Percentiles rank a stretch among this genome's conserved stretches.
Evolutionary conservation across 768 basidiomycete species (phyloP).

Genomic region (Trametes cubensis): DNA sequence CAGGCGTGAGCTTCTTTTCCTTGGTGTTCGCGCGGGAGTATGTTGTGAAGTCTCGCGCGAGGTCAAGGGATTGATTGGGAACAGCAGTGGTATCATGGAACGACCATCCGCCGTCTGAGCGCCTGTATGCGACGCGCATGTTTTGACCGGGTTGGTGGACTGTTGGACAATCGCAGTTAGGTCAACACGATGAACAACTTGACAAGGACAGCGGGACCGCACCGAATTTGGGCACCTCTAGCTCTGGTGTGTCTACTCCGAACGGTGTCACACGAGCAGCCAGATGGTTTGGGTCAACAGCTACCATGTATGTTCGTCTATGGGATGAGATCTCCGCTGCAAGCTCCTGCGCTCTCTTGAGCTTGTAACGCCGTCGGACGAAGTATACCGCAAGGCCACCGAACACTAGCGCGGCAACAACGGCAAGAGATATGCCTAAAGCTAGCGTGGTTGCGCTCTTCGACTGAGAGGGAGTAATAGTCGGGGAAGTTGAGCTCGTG

Average conservation of each 20-base stretch:
- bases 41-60: conserved; percentile 17
- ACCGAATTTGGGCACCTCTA: conserved; percentile 23
- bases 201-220: neutral
- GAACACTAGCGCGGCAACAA: conserved; percentile 15
- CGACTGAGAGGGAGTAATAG: conserved; percentile 3
- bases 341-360: neutral
- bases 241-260: conserved; percentile 18
- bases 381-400: conserved; percentile 19
- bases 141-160: conserved; percentile 55
- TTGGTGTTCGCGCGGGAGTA: conserved; percentile 15
- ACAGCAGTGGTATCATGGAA: conserved; percentile 40
- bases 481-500: conserved; percentile 3
- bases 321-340: conserved; percentile 14
- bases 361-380: conserved; percentile 15
- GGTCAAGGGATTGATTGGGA: conserved; percentile 15
- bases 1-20: conserved; percentile 26
- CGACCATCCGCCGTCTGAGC: conserved; percentile 58
- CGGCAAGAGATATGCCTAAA: conserved; percentile 22
- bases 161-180: conserved; percentile 24
- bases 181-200: neutral
- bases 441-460: conserved; percentile 19
- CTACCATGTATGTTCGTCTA: conserved; percentile 21
- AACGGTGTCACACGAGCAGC: conserved; percentile 24
- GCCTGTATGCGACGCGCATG: conserved; percentile 60
- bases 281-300: conserved; percentile 22